Evolutionary conservation across 768 basidiomycete species (phyloP).

Genomic region (Mycena latifolia): DNA sequence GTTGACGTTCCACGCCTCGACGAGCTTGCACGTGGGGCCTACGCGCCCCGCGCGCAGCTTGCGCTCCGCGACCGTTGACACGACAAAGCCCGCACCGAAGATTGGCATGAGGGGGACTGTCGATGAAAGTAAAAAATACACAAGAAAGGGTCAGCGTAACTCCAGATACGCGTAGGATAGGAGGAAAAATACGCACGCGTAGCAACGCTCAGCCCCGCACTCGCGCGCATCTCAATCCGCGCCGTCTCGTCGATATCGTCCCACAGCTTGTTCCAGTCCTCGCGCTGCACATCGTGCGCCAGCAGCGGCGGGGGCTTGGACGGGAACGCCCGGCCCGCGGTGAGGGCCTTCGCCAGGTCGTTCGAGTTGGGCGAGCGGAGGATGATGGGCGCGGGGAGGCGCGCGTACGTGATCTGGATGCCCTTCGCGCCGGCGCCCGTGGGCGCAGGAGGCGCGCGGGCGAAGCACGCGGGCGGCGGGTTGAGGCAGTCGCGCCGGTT

Average conservation of each 20-base stretch:
- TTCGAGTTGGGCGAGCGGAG: slow-evolving; percentile 27
- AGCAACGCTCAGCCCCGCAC: slow-evolving; percentile 32
- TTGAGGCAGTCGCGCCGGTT: slow-evolving; percentile 31
- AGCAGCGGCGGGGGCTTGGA: slow-evolving; percentile 22
- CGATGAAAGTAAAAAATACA: neutral
- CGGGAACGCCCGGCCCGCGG: slow-evolving; percentile 27
- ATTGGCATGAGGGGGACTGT: slow-evolving; percentile 35
- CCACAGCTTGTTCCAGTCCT: slow-evolving; percentile 31
- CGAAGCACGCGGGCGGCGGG: slow-evolving; percentile 29
- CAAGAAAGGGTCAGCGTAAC: slow-evolving; percentile 1
- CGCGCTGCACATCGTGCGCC: slow-evolving; percentile 29
- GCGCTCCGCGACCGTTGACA: slow-evolving; percentile 32
- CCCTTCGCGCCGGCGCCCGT: slow-evolving; percentile 9
- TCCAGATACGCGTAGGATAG: slow-evolving; percentile 3
- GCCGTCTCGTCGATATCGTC: slow-evolving; percentile 35
- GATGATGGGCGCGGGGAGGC: slow-evolving; percentile 20
- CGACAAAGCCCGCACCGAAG: slow-evolving; percentile 30
- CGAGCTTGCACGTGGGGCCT: slow-evolving; percentile 33
- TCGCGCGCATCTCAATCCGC: slow-evolving; percentile 31
- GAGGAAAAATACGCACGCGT: slow-evolving; percentile 22
- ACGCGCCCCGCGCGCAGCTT: slow-evolving; percentile 32
- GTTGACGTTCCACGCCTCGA: slow-evolving; percentile 33
- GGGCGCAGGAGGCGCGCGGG: slow-evolving; percentile 16
- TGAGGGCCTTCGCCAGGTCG: slow-evolving; percentile 30
- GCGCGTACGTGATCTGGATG: slow-evolving; percentile 27